Evolutionary conservation across 306 rosid species (phyloP).

Genomic region (Castanospermum australe): DNA sequence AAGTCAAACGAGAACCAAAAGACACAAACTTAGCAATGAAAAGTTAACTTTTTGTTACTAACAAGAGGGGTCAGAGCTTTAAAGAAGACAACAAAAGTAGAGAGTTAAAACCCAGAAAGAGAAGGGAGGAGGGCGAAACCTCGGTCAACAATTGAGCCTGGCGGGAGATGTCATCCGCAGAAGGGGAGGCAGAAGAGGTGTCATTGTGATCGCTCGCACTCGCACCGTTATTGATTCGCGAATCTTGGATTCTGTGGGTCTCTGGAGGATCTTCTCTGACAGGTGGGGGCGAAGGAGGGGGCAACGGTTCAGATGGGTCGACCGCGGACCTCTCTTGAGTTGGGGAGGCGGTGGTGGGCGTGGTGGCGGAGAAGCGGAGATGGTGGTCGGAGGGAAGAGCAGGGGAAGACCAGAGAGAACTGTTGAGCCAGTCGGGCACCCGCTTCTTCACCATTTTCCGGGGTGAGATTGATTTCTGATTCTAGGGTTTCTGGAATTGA

Average conservation of each 20-base stretch:
- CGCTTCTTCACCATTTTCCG: slow-evolving; percentile 72
- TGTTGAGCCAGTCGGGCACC: slow-evolving; percentile 97
- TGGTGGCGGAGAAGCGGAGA: slow-evolving; percentile 45
- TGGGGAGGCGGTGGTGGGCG: background rate
- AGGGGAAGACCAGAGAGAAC: slow-evolving; percentile 77
- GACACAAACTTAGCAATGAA: background rate
- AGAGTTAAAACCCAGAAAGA: no score
- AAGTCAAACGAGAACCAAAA: background rate
- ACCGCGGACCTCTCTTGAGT: slow-evolving; percentile 21
- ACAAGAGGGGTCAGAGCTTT: background rate
- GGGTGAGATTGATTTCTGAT: background rate
- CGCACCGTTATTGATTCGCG: slow-evolving; percentile 18
- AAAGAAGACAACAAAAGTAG: background rate
- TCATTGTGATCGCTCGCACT: slow-evolving; percentile 33
- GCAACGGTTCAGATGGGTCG: slow-evolving; percentile 49
- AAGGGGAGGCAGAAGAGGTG: slow-evolving; percentile 34
- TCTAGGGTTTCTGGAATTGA: slow-evolving; percentile 38
- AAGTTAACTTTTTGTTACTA: background rate
- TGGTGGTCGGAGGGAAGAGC: slow-evolving; percentile 48
- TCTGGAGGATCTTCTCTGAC: slow-evolving; percentile 40
- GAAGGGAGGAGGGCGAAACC: no score
- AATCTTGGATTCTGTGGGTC: slow-evolving; percentile 34
- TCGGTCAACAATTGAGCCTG: slow-evolving; percentile 74
- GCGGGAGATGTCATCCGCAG: slow-evolving; percentile 71
- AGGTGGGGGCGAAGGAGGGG: slow-evolving; percentile 45